Evolutionary conservation across 2,329 filamentous ascomycete genomes (phyloP), one percentile per base, ranked within the genome.

Genomic region (Dactylellina drechsleri): DNA sequence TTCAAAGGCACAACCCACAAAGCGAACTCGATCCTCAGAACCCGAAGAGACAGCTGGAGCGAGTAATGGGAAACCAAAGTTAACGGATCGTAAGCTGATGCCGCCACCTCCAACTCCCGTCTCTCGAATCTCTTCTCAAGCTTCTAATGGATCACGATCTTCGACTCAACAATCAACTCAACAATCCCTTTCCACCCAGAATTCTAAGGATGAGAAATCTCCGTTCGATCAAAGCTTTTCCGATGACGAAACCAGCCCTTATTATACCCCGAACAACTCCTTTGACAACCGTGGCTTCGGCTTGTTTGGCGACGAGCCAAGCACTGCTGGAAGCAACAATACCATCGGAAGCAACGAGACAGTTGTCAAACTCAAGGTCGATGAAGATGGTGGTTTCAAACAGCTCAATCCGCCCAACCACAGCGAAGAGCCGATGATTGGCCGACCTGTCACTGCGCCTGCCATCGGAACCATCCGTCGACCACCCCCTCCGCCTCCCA

Each of bases 1-100:
- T 26, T 23, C 56, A 12, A 64, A 61, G 20, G 45, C 3, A 6
- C 66, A 74, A 43, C 57, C 64, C 3, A 49, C 62, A 0, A 74
- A 74, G 56, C 52, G 70, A 50, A 58, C 62, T 36, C 56, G 70
- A 28, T 74, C 70, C 20, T 74, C 57, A 6, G 70, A 58, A 50
- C 70, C 54, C n/a, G 56, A 54, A 8, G 68, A 74, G 26, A 26
- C 15, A 3, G 20, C 36, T 15, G 15, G 18, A 23, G 28, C 53
- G 41, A 40, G 20, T 10, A 50, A 50, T n/a, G 28, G 45, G 54
- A 56, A 4, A 13, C 56, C 67, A n/a, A 57, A 61, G 57, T 52
- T 62, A 45, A 58, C 62, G 52, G 70, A 74, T 61, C 62, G 70
- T 52, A 67, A 64, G 41, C 28, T 74, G 26, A 74, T 74, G 70